phyloP scores from a whole-genome alignment of 2,329 filamentous ascomycete species.

The Pyricularia pennisetigena region DNA sequence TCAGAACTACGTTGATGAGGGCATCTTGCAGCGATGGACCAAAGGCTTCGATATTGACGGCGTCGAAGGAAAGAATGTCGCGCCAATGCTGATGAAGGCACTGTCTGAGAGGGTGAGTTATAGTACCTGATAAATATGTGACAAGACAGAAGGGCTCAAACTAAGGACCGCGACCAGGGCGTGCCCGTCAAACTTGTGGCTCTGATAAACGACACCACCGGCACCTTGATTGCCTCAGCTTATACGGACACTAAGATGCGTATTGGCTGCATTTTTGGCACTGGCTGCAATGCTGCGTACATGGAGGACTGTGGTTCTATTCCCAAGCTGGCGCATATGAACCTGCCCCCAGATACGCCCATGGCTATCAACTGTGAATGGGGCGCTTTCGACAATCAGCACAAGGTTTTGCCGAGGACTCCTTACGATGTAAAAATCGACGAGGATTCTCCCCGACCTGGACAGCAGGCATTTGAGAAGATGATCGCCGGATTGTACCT shows the following conservation, averaged over 20 bases:
- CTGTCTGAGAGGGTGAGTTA: constrained; percentile 53
- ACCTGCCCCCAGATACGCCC: constrained; percentile 70
- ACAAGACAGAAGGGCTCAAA: background rate
- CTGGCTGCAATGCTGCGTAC: constrained; percentile 95
- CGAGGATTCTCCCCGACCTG: constrained; percentile 81
- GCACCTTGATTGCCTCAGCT: constrained; percentile 89
- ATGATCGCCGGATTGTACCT: constrained; percentile 95
- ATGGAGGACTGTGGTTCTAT: constrained; percentile 90
- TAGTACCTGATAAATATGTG: background rate
- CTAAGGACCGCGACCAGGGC: constrained; percentile 37
- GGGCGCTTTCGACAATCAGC: constrained; percentile 93
- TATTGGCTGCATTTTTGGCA: constrained; percentile 97
- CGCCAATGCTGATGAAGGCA: constrained; percentile 76
- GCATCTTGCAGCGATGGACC: constrained; percentile 88
- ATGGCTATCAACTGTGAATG: constrained; percentile 98
- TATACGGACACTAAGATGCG: constrained; percentile 93
- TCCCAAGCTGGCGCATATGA: constrained; percentile 87
- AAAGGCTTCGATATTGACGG: constrained; percentile 94
- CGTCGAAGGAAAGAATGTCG: constrained; percentile 84
- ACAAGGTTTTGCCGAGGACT: constrained; percentile 76
- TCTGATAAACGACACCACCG: constrained; percentile 95
- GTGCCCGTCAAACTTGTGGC: constrained; percentile 90
- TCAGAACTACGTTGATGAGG: constrained; percentile 88
- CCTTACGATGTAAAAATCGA: constrained; percentile 83
- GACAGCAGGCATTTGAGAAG: constrained; percentile 94